Conservation (phyloP, 768 basidiomycete genomes). For the Suillus placidus region DNA sequence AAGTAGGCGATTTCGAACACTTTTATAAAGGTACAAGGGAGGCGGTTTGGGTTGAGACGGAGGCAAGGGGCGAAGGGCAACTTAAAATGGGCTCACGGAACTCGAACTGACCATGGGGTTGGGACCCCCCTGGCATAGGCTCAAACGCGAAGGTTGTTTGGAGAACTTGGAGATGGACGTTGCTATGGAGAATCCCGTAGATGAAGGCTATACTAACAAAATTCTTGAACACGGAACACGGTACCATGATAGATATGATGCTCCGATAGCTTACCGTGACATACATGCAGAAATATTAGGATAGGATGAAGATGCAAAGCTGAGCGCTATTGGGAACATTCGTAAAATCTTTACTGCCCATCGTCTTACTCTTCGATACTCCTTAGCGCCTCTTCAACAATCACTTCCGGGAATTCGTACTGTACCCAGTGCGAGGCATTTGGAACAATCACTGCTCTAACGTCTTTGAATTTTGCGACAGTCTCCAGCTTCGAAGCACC, state of each 20-base stretch:
- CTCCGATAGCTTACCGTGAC: constrained; percentile 54
- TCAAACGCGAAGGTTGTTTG: no score
- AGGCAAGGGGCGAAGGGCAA: constrained; percentile 29
- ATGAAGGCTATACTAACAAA: not conserved
- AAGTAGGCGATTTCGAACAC: no score
- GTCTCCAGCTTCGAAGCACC: constrained; percentile 12
- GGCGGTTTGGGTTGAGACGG: constrained; percentile 38
- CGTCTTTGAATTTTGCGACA: constrained; percentile 12
- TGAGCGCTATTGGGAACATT: not conserved
- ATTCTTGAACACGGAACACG: constrained; percentile 29
- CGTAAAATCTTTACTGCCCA: not conserved
- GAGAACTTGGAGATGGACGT: no score
- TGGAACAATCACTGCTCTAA: constrained; percentile 16
- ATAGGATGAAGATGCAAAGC: constrained; percentile 73
- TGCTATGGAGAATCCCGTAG: no score
- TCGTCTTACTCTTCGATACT: not conserved
- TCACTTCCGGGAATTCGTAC: constrained; percentile 19
- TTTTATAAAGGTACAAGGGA: constrained; percentile 7
- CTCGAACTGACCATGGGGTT: constrained; percentile 25
- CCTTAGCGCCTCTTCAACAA: constrained; percentile 17
- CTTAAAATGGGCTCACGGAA: constrained; percentile 27
- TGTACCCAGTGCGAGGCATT: constrained; percentile 23
- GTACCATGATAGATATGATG: constrained; percentile 40
- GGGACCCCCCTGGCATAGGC: no score
- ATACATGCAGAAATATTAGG: constrained; percentile 55